Evolutionary conservation across 2,329 filamentous ascomycete species (phyloP).

Genomic region (Phyllosticta citrichinensis): DNA sequence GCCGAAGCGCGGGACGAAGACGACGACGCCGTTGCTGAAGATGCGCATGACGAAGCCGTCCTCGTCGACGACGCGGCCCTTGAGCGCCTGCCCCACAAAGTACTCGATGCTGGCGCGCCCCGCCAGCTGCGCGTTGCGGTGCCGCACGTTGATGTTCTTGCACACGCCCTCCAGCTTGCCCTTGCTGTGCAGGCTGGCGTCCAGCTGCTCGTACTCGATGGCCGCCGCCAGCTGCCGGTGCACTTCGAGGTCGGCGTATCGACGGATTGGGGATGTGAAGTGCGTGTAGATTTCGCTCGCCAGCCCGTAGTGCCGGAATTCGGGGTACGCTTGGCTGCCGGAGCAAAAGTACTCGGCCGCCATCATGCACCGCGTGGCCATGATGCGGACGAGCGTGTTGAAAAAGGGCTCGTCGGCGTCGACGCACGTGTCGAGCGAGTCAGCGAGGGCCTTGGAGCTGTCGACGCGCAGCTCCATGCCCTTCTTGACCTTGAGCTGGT

Average conservation of each 20-base stretch:
- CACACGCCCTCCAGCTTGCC: constrained; percentile 85
- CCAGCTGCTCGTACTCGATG: constrained; percentile 84
- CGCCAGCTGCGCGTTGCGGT: constrained; percentile 94
- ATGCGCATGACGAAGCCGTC: constrained; percentile 96
- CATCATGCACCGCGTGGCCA: constrained; percentile 98
- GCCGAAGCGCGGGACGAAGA: constrained; percentile 90
- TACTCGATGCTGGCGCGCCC: constrained; percentile 92
- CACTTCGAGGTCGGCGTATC: constrained; percentile 92
- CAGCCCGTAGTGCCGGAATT: constrained; percentile 94
- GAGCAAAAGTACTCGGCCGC: constrained; percentile 97
- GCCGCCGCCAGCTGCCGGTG: constrained; percentile 92
- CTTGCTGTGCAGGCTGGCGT: constrained; percentile 69
- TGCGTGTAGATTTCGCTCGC: constrained; percentile 97
- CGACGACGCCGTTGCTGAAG: constrained; percentile 94
- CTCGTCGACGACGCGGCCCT: constrained; percentile 64
- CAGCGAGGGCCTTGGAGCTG: constrained; percentile 85
- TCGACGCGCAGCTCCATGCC: constrained; percentile 71
- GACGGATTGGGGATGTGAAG: constrained; percentile 93
- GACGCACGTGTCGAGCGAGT: constrained; percentile 77
- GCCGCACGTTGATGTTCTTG: constrained; percentile 95
- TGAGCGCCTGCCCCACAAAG: constrained; percentile 93
- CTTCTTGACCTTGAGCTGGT: constrained; percentile 82
- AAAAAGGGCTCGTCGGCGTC: constrained; percentile 84
- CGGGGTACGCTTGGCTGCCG: constrained; percentile 81
- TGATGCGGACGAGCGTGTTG: constrained; percentile 94